Conservation (phyloP, 495 filamentous ascomycete species). For the Neurospora terricola region DNA sequence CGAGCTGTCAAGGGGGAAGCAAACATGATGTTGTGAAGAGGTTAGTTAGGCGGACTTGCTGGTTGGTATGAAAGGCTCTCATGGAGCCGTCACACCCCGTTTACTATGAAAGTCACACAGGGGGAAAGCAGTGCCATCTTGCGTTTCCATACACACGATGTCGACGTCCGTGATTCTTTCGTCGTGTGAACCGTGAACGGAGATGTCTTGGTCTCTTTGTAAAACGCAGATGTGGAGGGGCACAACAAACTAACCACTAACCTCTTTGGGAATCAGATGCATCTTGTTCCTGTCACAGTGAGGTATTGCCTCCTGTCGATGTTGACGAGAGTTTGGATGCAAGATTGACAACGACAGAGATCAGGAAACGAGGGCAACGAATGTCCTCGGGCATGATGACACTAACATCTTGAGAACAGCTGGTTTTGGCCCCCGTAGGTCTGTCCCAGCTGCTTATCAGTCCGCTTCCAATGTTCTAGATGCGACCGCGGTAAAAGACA, state of each 20-base stretch:
- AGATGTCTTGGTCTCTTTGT: background rate
- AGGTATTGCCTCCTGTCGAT: background rate
- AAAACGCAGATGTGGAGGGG: background rate
- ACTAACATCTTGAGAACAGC: background rate
- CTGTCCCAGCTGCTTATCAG: background rate
- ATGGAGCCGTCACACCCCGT: background rate
- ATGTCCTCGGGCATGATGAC: background rate
- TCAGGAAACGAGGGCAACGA: background rate
- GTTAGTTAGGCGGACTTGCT: background rate
- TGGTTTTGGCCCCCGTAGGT: background rate
- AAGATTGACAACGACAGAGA: background rate
- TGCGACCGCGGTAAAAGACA: background rate
- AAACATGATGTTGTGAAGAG: conserved; percentile 5
- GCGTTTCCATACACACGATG: background rate
- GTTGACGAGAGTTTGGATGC: background rate
- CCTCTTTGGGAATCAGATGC: conserved; percentile 84
- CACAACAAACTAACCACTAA: conserved; percentile 28
- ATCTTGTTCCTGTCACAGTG: conserved; percentile 31
- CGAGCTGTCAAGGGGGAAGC: conserved; percentile 48
- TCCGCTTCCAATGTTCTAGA: background rate
- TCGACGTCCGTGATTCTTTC: background rate
- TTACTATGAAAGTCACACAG: background rate
- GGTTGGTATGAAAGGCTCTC: background rate
- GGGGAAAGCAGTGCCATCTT: background rate
- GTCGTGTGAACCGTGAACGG: background rate